Percentiles rank a stretch among this genome's conserved stretches.
Evolutionary conservation across 208 protist species (phyloP).

Genomic region (Acanthamoeba healyi): DNA sequence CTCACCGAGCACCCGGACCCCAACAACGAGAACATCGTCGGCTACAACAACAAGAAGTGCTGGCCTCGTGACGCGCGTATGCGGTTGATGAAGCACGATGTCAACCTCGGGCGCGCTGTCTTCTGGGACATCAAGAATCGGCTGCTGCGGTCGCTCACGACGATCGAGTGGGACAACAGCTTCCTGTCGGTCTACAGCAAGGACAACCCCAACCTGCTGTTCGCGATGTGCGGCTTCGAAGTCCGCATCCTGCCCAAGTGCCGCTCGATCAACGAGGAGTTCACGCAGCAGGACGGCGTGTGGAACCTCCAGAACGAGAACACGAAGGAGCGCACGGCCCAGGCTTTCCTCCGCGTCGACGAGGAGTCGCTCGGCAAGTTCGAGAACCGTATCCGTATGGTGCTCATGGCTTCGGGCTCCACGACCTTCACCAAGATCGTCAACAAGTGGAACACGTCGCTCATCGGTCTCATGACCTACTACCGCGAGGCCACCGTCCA

Average conservation of each 20-base stretch:
- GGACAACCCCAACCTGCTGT: constrained; percentile 99
- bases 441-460: constrained; percentile 99
- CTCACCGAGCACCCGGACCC: constrained; percentile 99
- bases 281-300: constrained; percentile 97
- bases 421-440: constrained; percentile 99
- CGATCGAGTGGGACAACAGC: constrained; percentile 97
- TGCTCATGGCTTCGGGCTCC: constrained; percentile 99
- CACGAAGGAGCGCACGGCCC: constrained; percentile 99
- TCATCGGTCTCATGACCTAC: constrained; percentile 99
- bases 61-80: constrained; percentile 99
- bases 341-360: constrained; percentile 98
- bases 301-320: constrained; percentile 99
- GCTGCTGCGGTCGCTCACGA: constrained; percentile 97
- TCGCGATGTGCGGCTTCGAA: constrained; percentile 99
- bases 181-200: constrained; percentile 99
- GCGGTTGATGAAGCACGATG: constrained; percentile 99
- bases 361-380: constrained; percentile 97
- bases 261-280: constrained; percentile 94
- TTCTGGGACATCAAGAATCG: constrained; percentile 99
- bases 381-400: constrained; percentile 98
- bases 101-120: constrained; percentile 99
- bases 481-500: constrained; percentile 97
- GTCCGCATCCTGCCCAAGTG: constrained; percentile 96
- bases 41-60: constrained; percentile 99
- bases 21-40: constrained; percentile 99